Conservation (phyloP, 2,329 filamentous ascomycete species). For the Xylaria sp. region DNA sequence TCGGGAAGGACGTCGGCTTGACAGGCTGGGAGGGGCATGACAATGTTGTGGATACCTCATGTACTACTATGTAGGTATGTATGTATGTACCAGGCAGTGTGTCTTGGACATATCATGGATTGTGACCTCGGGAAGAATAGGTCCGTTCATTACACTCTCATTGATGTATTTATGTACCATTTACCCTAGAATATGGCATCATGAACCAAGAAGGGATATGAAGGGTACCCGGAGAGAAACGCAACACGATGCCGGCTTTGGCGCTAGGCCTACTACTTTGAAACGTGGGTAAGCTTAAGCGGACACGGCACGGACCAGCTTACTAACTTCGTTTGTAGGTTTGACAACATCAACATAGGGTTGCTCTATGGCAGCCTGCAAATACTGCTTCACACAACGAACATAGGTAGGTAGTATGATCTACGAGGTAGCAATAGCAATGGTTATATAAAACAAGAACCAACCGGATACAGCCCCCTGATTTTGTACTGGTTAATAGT, state of each 20-base stretch:
- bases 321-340: too few species aligned
- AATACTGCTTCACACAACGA: not conserved
- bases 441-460: not conserved
- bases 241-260: constrained; percentile 13
- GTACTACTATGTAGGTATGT: too few species aligned
- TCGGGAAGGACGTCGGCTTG: constrained; percentile 26
- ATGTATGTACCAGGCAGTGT: too few species aligned
- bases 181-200: not conserved
- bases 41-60: too few species aligned
- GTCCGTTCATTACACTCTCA: too few species aligned
- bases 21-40: too few species aligned
- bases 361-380: not conserved
- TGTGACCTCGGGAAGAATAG: too few species aligned
- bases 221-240: constrained; percentile 1
- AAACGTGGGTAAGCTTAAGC: constrained; percentile 19
- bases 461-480: constrained; percentile 12
- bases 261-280: not conserved
- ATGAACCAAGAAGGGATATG: not conserved
- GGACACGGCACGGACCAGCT: constrained; percentile 18
- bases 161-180: too few species aligned
- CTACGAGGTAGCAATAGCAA: not conserved
- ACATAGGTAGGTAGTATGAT: too few species aligned
- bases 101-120: too few species aligned
- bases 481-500: not conserved
- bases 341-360: not conserved